Evolutionary conservation across 1,284 basidiomycete species (phyloP), one percentile per base, ranked within the genome.

Genomic region (Cutaneotrichosporon cutaneum): DNA sequence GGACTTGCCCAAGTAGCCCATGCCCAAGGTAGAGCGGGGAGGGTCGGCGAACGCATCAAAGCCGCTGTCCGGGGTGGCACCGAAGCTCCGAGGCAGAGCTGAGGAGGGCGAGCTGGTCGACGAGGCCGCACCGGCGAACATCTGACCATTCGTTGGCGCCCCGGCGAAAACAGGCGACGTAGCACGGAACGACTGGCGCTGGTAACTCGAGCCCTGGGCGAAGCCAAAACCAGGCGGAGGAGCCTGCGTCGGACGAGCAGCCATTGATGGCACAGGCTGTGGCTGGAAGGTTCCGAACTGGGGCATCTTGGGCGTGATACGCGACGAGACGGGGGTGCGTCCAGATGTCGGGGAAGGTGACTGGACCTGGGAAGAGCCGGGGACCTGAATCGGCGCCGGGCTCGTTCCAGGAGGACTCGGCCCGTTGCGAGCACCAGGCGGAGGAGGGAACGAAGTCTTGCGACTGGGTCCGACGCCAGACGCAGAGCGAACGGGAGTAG

Each of bases 341-440:
- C 39, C 48, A 51, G 48, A 51, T 33, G 42, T 48, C 86, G 75
- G 95, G 90, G 59, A 95, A 92, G 51, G 94, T 91, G 61, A 97
- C 92, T 1, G 92, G 94, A 66, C 39, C 39, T 42, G 39, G 4
- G 39, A 42, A 3, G 39, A 42, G 39, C 39, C 39, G 7, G 39
- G 7, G 9, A n/a, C 39, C 18, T 42, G 39, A 30, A 51, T 27
- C 8, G 48, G 48, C 27, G 27, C 48, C 4, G 48, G 48, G 27
- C 48, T 51, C 9, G 26, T 13, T 27, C 48, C 48, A 11, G 66
- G 67, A n/a, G 70, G 67, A 10, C 69, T 67, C 2, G 68, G 56
- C 32, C 69, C 73, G 51, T 68, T 72, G 56, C 66, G 64, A 39
- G 69, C 53, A n/a, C 64, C 59, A 51, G 56, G 39, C 10, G 60